Base-by-base conservation (phyloP, 2,329 filamentous ascomycete genomes). In the Aspergillus fijiensis region DNA sequence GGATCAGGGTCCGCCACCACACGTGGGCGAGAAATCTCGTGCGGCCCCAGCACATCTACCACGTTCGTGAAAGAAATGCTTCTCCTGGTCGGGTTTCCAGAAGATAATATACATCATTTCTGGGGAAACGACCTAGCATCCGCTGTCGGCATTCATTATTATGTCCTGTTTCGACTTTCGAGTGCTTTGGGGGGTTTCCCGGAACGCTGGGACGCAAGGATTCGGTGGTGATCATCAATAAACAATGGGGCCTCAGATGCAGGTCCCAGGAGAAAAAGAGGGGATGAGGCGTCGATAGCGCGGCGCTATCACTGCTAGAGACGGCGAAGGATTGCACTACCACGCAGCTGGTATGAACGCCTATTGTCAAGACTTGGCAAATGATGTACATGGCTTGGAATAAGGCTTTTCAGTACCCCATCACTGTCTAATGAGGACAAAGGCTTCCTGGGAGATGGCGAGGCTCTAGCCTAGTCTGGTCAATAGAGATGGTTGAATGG, bases 281-380 rank as follows among this genome's bases (percentile, higher is more conserved):
- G 42, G 48, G 31, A 23, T 14, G 25, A 25, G 48, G 42, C 16
- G n/a, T 49, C 42, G 23, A 55, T 55, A 55, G 53, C 53, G 53
- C 42, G 5, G 57, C 47, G 29, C 51, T 51, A 59, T 55, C 45
- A 48, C 47, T 12, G 52, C 57, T 51, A 49, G 16, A 50, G 19
- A 49, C 57, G 53, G 53, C 53, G 25, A 55, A 55, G 53, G 53
- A 55, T 55, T 35, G 45, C 53, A 49, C 53, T 59, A 51, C 57
- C 57, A 23, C 25, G 11, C 29, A 45, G 47, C 35, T 14, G 51
- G 57, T 59, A 55, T 23, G 35, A 33, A 53, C 33, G 51, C 51
- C 33, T 51, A 55, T 52, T 51, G 50, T 55, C 31, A 31, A 35
- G 31, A 45, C 39, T 45, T 35, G 12, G 33, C 52, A 31, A 56